phyloP scores from a whole-genome alignment of 257 asterid species.

The Nicotiana tabacum region DNA sequence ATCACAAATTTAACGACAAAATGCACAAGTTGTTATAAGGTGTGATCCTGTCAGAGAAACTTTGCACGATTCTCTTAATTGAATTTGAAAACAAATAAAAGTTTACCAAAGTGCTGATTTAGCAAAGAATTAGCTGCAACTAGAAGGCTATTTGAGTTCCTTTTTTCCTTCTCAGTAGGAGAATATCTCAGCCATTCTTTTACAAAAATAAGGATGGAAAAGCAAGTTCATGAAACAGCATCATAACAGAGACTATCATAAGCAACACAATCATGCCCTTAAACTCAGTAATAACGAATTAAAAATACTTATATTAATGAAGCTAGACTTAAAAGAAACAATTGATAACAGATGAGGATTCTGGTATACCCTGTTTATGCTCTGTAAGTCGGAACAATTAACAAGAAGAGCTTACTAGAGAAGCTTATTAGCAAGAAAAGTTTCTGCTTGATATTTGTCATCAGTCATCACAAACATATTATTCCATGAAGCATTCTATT shows the following conservation, averaged over 20 bases:
- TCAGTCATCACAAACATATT: background rate
- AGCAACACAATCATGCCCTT: background rate
- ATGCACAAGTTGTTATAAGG: background rate
- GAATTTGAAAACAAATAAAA: background rate
- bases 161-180: background rate
- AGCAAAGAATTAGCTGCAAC: background rate
- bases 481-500: background rate
- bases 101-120: background rate
- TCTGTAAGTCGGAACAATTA: background rate
- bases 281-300: background rate
- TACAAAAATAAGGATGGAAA: background rate
- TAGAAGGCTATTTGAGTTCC: background rate
- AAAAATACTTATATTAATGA: background rate
- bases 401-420: background rate
- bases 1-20: background rate
- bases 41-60: background rate
- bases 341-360: background rate
- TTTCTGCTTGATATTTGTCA: background rate
- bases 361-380: background rate
- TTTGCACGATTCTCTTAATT: background rate
- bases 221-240: background rate
- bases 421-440: background rate
- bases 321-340: background rate
- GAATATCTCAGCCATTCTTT: background rate
- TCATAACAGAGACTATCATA: background rate